A percentile compares a stretch with the other conserved stretches of the same genome.
Evolutionary conservation across 768 basidiomycete species (phyloP).

Genomic region (Rhodosporidiobolus odoratus): DNA sequence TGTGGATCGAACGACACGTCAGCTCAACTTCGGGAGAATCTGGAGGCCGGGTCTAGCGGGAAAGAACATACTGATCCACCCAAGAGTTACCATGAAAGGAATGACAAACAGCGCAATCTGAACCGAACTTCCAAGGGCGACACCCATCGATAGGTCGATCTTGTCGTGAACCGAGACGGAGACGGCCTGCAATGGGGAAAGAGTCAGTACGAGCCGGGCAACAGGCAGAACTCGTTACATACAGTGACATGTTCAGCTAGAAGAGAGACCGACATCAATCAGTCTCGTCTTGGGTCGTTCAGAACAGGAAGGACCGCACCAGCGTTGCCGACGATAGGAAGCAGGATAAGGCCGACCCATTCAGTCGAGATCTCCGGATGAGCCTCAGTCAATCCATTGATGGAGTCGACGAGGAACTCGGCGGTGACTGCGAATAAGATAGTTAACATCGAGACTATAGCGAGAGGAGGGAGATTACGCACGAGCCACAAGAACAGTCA

Average conservation of each 20-base stretch:
- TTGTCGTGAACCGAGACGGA: constrained; percentile 83
- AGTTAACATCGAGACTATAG: background rate
- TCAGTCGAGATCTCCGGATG: constrained; percentile 60
- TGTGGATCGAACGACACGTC: constrained; percentile 53
- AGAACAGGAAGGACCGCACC: no score
- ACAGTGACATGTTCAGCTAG: constrained; percentile 52
- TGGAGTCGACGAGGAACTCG: constrained; percentile 70
- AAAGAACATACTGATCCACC: constrained; percentile 57
- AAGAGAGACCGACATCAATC: no score
- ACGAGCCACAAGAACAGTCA: constrained; percentile 28
- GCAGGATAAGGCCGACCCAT: constrained; percentile 80
- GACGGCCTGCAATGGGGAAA: constrained; percentile 54
- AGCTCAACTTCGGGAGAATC: constrained; percentile 36
- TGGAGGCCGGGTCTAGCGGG: no score
- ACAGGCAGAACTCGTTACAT: background rate
- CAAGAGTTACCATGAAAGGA: constrained; percentile 58
- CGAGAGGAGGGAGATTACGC: background rate
- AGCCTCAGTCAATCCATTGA: constrained; percentile 58
- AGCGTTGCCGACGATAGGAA: constrained; percentile 68
- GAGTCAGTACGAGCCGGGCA: constrained; percentile 59
- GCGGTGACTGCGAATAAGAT: constrained; percentile 53
- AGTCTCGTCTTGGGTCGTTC: no score
- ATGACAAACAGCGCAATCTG: constrained; percentile 82
- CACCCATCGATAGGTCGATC: constrained; percentile 68
- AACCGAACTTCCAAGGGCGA: constrained; percentile 61